Evolutionary conservation across 305 asterid species (phyloP).

Genomic region (Solanum hybrid): DNA sequence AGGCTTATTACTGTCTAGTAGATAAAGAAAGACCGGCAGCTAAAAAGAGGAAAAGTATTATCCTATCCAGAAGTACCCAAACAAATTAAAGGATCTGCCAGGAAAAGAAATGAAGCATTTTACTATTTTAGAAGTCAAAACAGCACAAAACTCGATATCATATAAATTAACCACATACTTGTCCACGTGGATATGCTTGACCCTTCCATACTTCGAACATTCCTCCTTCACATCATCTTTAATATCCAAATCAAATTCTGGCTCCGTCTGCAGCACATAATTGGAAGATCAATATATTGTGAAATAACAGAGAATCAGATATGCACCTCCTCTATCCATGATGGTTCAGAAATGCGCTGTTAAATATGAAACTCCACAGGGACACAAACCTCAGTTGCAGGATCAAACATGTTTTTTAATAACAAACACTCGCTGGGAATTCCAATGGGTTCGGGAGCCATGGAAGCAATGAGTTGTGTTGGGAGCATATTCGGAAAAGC

Average conservation of each 20-base stretch:
- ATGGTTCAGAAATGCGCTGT: background rate
- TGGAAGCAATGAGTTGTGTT: conserved; percentile 36
- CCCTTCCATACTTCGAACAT: conserved; percentile 82
- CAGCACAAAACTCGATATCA: background rate
- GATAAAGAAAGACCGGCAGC: background rate
- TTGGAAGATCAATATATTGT: background rate
- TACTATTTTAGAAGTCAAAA: background rate
- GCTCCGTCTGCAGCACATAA: conserved; percentile 51
- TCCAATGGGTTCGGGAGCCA: conserved; percentile 85
- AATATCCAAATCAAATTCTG: conserved; percentile 87
- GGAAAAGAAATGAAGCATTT: background rate
- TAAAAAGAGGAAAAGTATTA: background rate
- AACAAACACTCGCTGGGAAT: conserved; percentile 87
- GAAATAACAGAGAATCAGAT: background rate
- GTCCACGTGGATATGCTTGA: conserved; percentile 85
- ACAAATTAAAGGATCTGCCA: background rate
- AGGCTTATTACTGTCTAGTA: background rate
- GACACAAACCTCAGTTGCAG: conserved; percentile 67
- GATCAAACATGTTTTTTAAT: conserved; percentile 95
- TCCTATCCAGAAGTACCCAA: background rate
- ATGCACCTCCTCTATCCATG: background rate
- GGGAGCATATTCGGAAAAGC: conserved; percentile 41
- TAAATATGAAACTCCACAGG: background rate
- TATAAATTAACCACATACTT: conserved; percentile 38
- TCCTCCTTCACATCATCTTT: conserved; percentile 85